These are phyloP conservation scores for Pestalotiopsis sp. DNA, from an alignment of 2,329 filamentous ascomycete species.

Conservation along the genomic window DNA sequence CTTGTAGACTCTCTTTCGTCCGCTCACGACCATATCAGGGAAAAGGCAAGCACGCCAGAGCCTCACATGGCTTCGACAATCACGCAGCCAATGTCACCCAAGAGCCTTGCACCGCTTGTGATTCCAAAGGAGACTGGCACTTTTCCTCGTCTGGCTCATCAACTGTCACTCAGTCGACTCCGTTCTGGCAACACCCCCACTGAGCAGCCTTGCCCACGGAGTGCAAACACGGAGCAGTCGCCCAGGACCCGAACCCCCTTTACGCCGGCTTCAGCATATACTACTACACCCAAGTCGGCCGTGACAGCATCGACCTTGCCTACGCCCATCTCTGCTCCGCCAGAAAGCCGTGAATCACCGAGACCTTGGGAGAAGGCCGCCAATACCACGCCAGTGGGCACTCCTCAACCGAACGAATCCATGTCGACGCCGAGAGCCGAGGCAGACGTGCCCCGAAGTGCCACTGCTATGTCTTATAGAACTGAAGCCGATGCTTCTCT, in stretches of 20 bases:
- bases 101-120: slow-evolving; percentile 57
- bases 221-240: slow-evolving; percentile 48
- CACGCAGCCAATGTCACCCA: slow-evolving; percentile 52
- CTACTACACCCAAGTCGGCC: slow-evolving; percentile 47
- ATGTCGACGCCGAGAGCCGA: slow-evolving; percentile 35
- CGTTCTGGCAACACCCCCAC: slow-evolving; percentile 46
- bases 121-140: slow-evolving; percentile 48
- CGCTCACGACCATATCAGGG: slow-evolving; percentile 30
- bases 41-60: slow-evolving; percentile 3
- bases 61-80: slow-evolving; percentile 31
- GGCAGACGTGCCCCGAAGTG: slow-evolving; percentile 24
- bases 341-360: slow-evolving; percentile 46
- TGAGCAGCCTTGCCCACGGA: slow-evolving; percentile 40
- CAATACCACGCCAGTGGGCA: slow-evolving; percentile 25
- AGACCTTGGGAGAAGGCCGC: slow-evolving; percentile 45
- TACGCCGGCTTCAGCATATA: slow-evolving; percentile 45
- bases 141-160: slow-evolving; percentile 35
- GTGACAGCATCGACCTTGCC: slow-evolving; percentile 44
- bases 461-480: slow-evolving; percentile 15
- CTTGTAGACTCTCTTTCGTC: slow-evolving; percentile 39
- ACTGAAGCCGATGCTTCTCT: slow-evolving; percentile 10
- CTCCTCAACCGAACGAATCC: slow-evolving; percentile 32
- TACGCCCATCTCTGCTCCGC: slow-evolving; percentile 53
- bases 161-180: slow-evolving; percentile 48
- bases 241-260: slow-evolving; percentile 45